Evolutionary conservation across 805 yeast species (phyloP).

Genomic region (Metschnikowia koreensis): DNA sequence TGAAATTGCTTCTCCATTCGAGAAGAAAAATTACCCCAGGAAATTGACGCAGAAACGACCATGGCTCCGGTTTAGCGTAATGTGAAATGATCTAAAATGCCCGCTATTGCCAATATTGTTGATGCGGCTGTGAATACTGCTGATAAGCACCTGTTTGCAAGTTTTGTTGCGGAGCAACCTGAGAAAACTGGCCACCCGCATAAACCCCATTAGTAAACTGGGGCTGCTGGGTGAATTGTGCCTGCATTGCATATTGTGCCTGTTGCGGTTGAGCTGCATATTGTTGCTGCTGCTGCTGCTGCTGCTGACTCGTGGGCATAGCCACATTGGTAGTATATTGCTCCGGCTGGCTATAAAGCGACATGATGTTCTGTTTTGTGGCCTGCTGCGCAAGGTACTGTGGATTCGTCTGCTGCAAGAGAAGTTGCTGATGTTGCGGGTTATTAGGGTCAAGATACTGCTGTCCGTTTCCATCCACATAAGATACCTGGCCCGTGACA

Average conservation of each 20-base stretch:
- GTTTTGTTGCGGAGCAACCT: not conserved
- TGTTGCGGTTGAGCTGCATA: too few relatives aligned
- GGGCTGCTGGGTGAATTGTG: conserved; percentile 12
- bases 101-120: conserved; percentile 11
- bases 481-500: conserved; percentile 61
- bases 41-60: too few relatives aligned
- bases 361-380: conserved; percentile 33
- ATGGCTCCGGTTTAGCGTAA: too few relatives aligned
- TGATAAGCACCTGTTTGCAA: conserved; percentile 2
- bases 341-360: conserved; percentile 41
- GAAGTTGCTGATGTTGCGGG: conserved; percentile 34
- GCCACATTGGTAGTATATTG: conserved; percentile 49
- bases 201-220: conserved; percentile 1
- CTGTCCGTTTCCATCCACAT: conserved; percentile 67
- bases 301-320: conserved; percentile 32
- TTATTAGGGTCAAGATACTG: conserved; percentile 34
- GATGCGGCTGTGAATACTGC: conserved; percentile 12
- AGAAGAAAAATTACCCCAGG: too few relatives aligned
- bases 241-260: too few relatives aligned
- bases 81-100: too few relatives aligned
- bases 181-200: conserved; percentile 1
- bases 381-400: conserved; percentile 29
- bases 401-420: conserved; percentile 31
- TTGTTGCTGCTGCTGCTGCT: conserved; percentile 18
- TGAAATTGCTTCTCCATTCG: too few relatives aligned